These are phyloP conservation scores for Steccherinum ochraceum DNA, from an alignment of 768 basidiomycete species.

Conservation along the genomic window DNA sequence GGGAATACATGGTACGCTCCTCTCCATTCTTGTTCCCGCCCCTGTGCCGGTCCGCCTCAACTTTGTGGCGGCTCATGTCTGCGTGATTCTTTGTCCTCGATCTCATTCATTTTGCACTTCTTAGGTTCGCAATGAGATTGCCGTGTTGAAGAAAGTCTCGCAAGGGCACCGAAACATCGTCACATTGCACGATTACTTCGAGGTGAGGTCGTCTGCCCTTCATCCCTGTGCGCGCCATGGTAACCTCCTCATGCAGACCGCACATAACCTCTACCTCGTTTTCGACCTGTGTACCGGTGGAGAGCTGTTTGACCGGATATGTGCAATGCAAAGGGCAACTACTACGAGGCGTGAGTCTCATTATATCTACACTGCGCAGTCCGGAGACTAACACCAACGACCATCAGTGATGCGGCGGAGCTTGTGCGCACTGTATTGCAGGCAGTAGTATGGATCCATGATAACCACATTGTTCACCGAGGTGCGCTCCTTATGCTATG, in stretches of 20 bases:
- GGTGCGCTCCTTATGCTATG: slow-evolving; percentile 32
- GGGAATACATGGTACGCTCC: slow-evolving; percentile 87
- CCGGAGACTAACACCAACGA: too few relatives aligned
- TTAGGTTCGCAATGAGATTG: slow-evolving; percentile 95
- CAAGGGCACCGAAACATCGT: slow-evolving; percentile 89
- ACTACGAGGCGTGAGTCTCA: slow-evolving; percentile 83
- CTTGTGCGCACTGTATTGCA: slow-evolving; percentile 83
- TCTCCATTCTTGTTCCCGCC: background rate
- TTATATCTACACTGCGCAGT: background rate
- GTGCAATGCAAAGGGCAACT: slow-evolving; percentile 93
- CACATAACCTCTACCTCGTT: slow-evolving; percentile 89
- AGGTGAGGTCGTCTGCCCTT: slow-evolving; percentile 40
- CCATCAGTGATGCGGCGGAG: slow-evolving; percentile 73
- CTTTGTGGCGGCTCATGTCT: background rate
- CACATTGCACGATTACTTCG: slow-evolving; percentile 93
- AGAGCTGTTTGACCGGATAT: slow-evolving; percentile 98
- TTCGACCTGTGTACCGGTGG: slow-evolving; percentile 97
- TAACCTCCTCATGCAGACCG: slow-evolving; percentile 43
- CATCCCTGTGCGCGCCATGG: background rate
- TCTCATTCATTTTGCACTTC: background rate
- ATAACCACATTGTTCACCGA: slow-evolving; percentile 88
- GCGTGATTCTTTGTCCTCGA: background rate
- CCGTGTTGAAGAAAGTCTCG: slow-evolving; percentile 89
- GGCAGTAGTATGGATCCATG: slow-evolving; percentile 90
- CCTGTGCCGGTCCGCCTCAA: background rate